Evolutionary conservation across 805 yeast species (phyloP), one percentile per base, ranked within the genome.

Genomic region (Starmerella vitae): DNA sequence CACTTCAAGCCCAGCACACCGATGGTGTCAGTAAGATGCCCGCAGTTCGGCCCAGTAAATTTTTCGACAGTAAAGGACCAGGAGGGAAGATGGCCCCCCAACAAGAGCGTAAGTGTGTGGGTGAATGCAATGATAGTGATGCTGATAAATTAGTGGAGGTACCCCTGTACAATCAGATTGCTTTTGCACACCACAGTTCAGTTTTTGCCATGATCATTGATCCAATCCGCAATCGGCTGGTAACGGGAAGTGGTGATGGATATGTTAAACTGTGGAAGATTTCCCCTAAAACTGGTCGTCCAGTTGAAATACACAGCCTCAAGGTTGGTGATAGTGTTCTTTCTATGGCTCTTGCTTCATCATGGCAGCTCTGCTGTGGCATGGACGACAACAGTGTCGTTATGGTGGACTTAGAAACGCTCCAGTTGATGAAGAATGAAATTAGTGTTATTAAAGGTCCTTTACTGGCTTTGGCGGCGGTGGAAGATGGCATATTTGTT

Each of bases 231-330:
- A 62, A 64, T 20, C 47, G 55, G 18, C 53, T 80, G 6, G 58
- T 78, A 3, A 67, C 81, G 2, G 88, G 93, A 20, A 93, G 94
- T 36, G 97, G 97, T 33, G 97, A 91, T 60, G 97, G 96, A 0
- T 50, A 70, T 7, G 71, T 79, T n/a, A 82, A 82, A 50, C 56
- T 84, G 10, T 88, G 97, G 97, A 70, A 72, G 0, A 51, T 74
- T 20, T 46, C 51, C 4, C 45, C 46, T 1, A 20, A 33, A 5
- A 46, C 15, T 2, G 46, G 43, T 6, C 26, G 37, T 14, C 49
- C 47, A 1, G 39, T 45, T 27, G 45, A 30, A 39, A 48, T 39
- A 18, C 46, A 34, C 42, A 54, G 65, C 7, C 57, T 82, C 27
- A 76, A 76, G 29, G 76, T 79, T 46, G 76, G 72, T 2, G 47